phyloP scores from a whole-genome alignment of 2,329 filamentous ascomycete species.

The Ophiostoma himal-ulmi region DNA sequence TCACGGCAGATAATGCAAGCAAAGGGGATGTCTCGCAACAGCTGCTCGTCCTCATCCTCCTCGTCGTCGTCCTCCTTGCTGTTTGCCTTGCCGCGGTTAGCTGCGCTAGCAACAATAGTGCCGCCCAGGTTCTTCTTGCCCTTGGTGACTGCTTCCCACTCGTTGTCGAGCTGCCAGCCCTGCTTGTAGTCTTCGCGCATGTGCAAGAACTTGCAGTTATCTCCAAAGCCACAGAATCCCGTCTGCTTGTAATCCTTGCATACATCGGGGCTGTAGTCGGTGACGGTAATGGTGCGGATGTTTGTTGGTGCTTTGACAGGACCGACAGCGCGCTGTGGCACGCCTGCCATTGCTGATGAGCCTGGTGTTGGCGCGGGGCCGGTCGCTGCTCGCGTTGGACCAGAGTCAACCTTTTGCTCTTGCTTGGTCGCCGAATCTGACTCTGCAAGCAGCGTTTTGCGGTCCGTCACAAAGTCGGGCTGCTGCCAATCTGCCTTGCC shows the following conservation, averaged over 20 bases:
- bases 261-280: constrained; percentile 84
- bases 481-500: constrained; percentile 8
- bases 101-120: constrained; percentile 56
- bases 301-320: constrained; percentile 86
- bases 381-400: constrained; percentile 43
- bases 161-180: constrained; percentile 90
- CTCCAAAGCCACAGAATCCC: constrained; percentile 59
- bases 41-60: constrained; percentile 57
- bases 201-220: constrained; percentile 77
- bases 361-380: constrained; percentile 13
- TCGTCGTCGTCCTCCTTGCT: constrained; percentile 37
- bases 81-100: constrained; percentile 36
- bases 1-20: constrained; percentile 81
- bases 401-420: constrained; percentile 31
- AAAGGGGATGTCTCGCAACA: constrained; percentile 81
- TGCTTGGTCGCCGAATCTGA: constrained; percentile 85
- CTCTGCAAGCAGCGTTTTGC: constrained; percentile 55
- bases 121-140: constrained; percentile 58
- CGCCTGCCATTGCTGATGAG: constrained; percentile 11
- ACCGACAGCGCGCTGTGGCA: constrained; percentile 53
- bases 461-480: constrained; percentile 49
- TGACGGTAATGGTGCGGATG: constrained; percentile 82
- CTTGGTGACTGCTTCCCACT: constrained; percentile 84
- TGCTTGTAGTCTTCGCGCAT: constrained; percentile 74
- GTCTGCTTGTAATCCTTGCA: constrained; percentile 69